A percentile compares a stretch with the other conserved stretches of the same genome.
Conservation (phyloP, 139 green algal genomes). For the Closterium sp. region DNA sequence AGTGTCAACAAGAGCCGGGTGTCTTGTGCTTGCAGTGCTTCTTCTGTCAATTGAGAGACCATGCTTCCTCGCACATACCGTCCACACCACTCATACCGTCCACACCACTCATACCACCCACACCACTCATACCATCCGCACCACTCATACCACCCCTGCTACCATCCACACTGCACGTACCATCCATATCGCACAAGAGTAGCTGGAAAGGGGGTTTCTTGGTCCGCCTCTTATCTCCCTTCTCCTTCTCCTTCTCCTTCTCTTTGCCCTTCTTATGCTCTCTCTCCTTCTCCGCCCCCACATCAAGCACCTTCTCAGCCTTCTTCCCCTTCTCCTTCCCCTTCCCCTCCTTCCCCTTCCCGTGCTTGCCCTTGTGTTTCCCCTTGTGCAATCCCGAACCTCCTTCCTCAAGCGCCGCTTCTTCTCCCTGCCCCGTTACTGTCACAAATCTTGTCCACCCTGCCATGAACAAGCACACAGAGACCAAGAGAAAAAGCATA, state of each 20-base stretch:
- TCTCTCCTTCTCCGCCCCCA: background rate
- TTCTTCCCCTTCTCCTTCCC: background rate
- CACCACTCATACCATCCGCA: too few relatives aligned
- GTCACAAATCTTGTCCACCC: background rate
- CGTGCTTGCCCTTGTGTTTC: background rate
- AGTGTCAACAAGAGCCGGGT: too few relatives aligned
- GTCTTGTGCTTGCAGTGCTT: too few relatives aligned
- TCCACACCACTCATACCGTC: too few relatives aligned
- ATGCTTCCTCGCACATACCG: too few relatives aligned
- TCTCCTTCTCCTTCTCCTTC: background rate
- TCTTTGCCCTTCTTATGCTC: background rate
- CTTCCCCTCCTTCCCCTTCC: background rate
- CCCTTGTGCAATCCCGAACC: background rate
- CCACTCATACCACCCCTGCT: too few relatives aligned
- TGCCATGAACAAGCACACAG: background rate
- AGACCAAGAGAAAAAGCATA: background rate
- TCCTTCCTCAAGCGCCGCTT: background rate
- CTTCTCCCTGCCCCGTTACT: background rate
- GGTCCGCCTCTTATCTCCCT: background rate
- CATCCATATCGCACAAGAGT: constrained; percentile 6
- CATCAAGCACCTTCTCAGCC: background rate
- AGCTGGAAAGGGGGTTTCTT: background rate
- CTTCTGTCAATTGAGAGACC: too few relatives aligned
- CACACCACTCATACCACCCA: too few relatives aligned
- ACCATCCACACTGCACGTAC: background rate